A percentile compares a stretch with the other conserved stretches of the same genome.
phyloP scores from a whole-genome alignment of 768 basidiomycete genomes.

The Russula vinacea region DNA sequence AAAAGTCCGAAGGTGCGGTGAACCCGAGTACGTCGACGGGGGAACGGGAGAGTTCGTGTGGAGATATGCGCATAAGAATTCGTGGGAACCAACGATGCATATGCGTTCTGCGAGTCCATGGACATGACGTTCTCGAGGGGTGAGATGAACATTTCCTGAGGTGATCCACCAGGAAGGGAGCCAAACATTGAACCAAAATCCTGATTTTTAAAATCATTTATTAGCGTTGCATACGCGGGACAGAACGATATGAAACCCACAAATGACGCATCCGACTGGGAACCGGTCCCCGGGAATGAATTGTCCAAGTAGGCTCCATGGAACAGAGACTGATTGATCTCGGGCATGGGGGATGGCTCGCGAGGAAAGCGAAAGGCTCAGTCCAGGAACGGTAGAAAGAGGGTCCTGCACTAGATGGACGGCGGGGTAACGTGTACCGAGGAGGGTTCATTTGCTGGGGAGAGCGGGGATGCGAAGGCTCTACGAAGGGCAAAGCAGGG shows the following conservation, averaged over 20 bases:
- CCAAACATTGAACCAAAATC: constrained; percentile 26
- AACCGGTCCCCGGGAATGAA: constrained; percentile 17
- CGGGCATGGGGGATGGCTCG: constrained; percentile 27
- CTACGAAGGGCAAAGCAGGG: constrained; percentile 26
- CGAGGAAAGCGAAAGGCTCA: constrained; percentile 24
- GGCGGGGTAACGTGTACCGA: constrained; percentile 28
- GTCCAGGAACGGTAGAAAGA: constrained; percentile 25
- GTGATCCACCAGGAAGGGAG: constrained; percentile 16
- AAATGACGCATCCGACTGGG: constrained; percentile 25
- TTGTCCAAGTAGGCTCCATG: constrained; percentile 23
- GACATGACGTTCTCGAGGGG: constrained; percentile 21
- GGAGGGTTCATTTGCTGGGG: constrained; percentile 18
- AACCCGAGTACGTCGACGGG: constrained; percentile 29
- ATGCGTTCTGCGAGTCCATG: constrained; percentile 3
- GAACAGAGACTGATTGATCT: constrained; percentile 27
- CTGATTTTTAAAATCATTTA: constrained; percentile 1
- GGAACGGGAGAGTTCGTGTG: constrained; percentile 18
- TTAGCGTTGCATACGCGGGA: too few species aligned
- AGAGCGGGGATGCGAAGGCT: constrained; percentile 22
- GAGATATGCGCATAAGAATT: constrained; percentile 8
- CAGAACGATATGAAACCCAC: constrained; percentile 11
- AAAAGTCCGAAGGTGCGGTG: constrained; percentile 30
- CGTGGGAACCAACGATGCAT: neutral
- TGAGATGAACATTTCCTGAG: constrained; percentile 26
- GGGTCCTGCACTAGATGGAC: constrained; percentile 29